These are phyloP conservation scores for Vinca minor DNA, from an alignment of 257 asterid genomes.

Conservation along the genomic window DNA sequence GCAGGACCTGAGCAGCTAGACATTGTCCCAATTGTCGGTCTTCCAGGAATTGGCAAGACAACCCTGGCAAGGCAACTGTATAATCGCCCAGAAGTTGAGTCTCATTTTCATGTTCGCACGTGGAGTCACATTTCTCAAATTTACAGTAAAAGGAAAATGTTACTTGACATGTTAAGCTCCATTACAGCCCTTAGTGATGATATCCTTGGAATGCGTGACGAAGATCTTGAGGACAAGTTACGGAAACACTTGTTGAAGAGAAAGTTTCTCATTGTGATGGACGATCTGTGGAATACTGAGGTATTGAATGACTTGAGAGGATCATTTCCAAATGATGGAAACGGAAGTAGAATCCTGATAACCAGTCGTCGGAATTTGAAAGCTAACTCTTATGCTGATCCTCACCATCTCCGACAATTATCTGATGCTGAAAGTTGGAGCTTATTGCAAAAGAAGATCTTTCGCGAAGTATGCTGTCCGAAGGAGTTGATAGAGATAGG, in stretches of 20 bases:
- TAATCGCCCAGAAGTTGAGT: not conserved
- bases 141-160: not conserved
- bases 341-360: constrained; percentile 19
- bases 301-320: not conserved
- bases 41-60: constrained; percentile 8
- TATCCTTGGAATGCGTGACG: not conserved
- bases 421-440: constrained; percentile 14
- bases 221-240: not conserved
- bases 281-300: constrained; percentile 11
- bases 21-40: not conserved
- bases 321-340: not conserved
- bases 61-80: not conserved
- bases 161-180: constrained; percentile 10
- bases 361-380: constrained; percentile 17
- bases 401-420: constrained; percentile 11
- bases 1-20: not conserved
- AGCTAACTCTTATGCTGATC: constrained; percentile 1
- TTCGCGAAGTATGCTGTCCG: not conserved
- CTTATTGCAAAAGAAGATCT: constrained; percentile 8
- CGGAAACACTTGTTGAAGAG: not conserved
- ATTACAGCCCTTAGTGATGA: not conserved
- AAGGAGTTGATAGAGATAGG: not conserved
- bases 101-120: not conserved
- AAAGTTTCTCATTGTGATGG: constrained; percentile 16
- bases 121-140: not conserved